Conservation (phyloP, 768 basidiomycete genomes). For the Termitomyces sp. region DNA sequence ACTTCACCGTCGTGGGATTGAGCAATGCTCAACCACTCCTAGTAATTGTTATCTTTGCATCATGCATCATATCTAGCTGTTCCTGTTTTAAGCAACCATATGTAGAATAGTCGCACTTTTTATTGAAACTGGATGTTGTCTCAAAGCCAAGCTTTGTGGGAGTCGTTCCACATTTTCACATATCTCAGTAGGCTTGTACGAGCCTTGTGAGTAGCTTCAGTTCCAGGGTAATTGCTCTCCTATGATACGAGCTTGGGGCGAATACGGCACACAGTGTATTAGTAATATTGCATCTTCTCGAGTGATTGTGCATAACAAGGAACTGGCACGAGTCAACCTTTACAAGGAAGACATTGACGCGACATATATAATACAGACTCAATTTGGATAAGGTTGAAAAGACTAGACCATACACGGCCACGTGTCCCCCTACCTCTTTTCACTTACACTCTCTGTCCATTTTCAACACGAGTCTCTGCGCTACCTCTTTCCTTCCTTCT, state of each 20-base stretch:
- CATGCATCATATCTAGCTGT: slow-evolving; percentile 24
- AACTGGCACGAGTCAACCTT: too few relatives aligned
- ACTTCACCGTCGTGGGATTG: slow-evolving; percentile 50
- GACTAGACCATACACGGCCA: not conserved
- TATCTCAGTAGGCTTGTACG: too few relatives aligned
- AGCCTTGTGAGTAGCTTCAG: too few relatives aligned
- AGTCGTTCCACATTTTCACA: not conserved
- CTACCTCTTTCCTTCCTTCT: not conserved
- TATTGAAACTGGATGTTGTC: slow-evolving; percentile 21
- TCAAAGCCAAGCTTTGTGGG: not conserved
- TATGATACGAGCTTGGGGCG: too few relatives aligned
- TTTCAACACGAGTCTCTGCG: not conserved
- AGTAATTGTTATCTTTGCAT: slow-evolving; percentile 16
- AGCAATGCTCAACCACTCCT: slow-evolving; percentile 12
- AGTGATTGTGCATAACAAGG: too few relatives aligned
- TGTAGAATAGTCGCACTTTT: slow-evolving; percentile 24
- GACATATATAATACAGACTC: too few relatives aligned
- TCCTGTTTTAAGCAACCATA: slow-evolving; percentile 18
- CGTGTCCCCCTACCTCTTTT: not conserved
- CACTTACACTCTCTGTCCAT: not conserved
- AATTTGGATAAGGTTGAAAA: too few relatives aligned
- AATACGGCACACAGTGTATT: too few relatives aligned
- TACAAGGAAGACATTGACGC: too few relatives aligned
- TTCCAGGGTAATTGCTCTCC: not conserved
- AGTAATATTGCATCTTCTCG: too few relatives aligned